Evolutionary conservation across 768 basidiomycete genomes (phyloP), one percentile per base, ranked within the genome.

Genomic region (Aureoboletus auriporus): DNA sequence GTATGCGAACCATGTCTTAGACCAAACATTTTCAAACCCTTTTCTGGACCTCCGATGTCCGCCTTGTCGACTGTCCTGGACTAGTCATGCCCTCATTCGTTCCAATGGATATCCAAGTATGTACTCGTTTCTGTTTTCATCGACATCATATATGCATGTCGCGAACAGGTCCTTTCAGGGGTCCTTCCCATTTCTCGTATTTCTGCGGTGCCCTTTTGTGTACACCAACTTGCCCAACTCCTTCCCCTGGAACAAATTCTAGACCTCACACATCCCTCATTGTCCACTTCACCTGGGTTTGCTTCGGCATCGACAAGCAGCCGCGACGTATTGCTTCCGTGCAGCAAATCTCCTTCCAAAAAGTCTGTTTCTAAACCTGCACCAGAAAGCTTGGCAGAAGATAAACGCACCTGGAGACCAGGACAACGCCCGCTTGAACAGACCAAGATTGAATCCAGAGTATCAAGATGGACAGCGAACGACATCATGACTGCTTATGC

Each of bases 11-110:
- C 8, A 42, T 23, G 41, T 10, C 27, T 4, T 53, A 88, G 90
- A 96, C 93, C 4, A 96, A 95, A 68, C 93, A 96, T 63, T 92
- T 93, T 62, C 92, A 97, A 65, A 97, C 94, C 0, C 77, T 95
- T 37, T 95, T 86, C 66, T 90, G 86, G 85, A 92, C 89, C 23
- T 68, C 77, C 2, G 83, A 91, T 52, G 78, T 98, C 52, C 86
- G 92, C 39, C 77, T 98, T 8, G 91, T 93, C 33, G 95, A 98
- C 67, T 98, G 95, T 59, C 95, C 95, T 0, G 95, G 95, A 9
- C 78, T 98, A 13, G 91, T 97, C 3, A 84, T 95, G 75, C 95
- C 95, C 8, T 86, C 83, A 51, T 76, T 77, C 57, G 78, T 86
- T 5, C 88, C 84, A 8, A 82, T 91, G 82, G 89, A 93, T 65